phyloP scores from a whole-genome alignment of 192 early-diverging fungal genomes.

The Coemansia sp. region DNA sequence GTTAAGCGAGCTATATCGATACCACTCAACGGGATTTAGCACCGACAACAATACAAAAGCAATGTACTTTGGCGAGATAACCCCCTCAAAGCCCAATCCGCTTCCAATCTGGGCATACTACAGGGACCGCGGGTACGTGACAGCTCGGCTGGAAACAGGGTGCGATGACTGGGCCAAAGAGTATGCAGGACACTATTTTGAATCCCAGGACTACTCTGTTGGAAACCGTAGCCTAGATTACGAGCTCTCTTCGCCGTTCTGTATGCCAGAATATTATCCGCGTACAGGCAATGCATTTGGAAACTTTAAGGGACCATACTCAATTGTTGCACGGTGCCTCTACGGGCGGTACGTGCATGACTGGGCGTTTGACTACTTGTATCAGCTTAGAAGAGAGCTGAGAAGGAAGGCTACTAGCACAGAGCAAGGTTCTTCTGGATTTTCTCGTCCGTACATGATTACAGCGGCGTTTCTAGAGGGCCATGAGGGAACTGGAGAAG shows the following conservation, averaged over 20 bases:
- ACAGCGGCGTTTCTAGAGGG: constrained; percentile 36
- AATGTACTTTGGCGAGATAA: constrained; percentile 50
- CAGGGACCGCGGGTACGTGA: constrained; percentile 58
- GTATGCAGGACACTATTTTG: constrained; percentile 35
- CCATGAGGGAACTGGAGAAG: constrained; percentile 52
- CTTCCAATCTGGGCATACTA: constrained; percentile 62
- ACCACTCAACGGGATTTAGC: constrained; percentile 58
- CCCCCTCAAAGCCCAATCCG: constrained; percentile 24
- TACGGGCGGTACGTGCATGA: constrained; percentile 48
- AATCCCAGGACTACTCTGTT: constrained; percentile 28
- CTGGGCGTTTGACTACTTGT: constrained; percentile 45
- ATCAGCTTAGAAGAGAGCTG: constrained; percentile 32
- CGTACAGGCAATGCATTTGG: constrained; percentile 53
- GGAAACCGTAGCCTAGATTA: constrained; percentile 53
- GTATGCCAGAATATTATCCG: constrained; percentile 57
- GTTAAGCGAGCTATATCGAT: constrained; percentile 57
- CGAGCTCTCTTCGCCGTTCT: constrained; percentile 60
- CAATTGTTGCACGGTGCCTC: constrained; percentile 39
- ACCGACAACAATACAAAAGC: constrained; percentile 57
- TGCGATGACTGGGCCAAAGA: constrained; percentile 59
- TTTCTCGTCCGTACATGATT: constrained; percentile 37
- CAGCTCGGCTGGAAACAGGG: constrained; percentile 53
- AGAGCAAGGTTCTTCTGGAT: background rate
- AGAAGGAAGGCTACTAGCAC: background rate
- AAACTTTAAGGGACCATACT: constrained; percentile 56